Evolutionary conservation across 441 rosid species (phyloP), one percentile per base, ranked within the genome.

Genomic region (Hypseocharis bilobata): DNA sequence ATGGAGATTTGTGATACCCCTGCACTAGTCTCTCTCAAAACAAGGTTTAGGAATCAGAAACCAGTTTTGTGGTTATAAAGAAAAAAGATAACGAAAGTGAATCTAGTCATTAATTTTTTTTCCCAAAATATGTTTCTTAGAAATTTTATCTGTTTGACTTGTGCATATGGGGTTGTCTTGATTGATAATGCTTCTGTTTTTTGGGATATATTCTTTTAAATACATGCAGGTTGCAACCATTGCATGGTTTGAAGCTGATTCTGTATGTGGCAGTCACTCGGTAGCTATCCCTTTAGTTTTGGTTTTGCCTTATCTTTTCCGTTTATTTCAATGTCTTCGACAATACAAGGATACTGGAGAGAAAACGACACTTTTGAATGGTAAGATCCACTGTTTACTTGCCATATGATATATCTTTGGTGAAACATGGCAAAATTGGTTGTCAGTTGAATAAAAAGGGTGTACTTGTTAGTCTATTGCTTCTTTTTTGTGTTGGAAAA

Each of bases 171-270:
- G 4, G 4, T 32, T 32, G 4, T 4, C 4, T 32, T 32, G 38
- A 51, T n/a, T 16, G 17, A 51, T 51, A 19, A 51, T 63, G 69
- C 8, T 62, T 68, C 72, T 40, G 34, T 40, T 44, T 56, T 6
- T 30, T 56, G 34, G 20, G 17, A 62, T 60, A 72, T 52, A 40
- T 59, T 55, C 66, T 64, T 60, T 69, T 59, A 55, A 64, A 60
- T 65, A 25, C 44, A 8, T 73, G 72, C 76, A 91, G 99, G 99
- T 94, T 57, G 98, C 98, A 64, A 91, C 99, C 29, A 77, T 91
- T 74, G 99, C 99, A n/a, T 94, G 99, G 99, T 91, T 94, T 81
- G 99, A 94, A 79, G 98, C 96, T 42, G 96, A 94, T 79, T 94
- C 99, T 20, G 88, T 91, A 61, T 94, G 99, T 11, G 96, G 99